Evolutionary conservation across 768 basidiomycete genomes (phyloP).

Genomic region (Polyporus arcularius): DNA sequence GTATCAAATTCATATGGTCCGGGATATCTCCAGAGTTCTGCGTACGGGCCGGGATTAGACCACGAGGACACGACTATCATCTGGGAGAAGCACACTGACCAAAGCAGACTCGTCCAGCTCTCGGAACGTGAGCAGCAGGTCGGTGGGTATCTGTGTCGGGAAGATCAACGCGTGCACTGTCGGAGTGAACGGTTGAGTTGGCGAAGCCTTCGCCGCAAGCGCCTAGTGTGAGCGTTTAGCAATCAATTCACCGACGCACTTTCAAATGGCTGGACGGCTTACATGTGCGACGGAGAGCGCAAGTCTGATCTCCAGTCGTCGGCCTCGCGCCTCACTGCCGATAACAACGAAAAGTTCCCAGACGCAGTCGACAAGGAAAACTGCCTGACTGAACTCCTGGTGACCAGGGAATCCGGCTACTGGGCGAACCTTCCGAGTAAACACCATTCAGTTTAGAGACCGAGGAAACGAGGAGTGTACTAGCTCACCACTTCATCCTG

Average conservation of each 20-base stretch:
- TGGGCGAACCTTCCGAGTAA: constrained; percentile 42
- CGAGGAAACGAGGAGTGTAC: not conserved
- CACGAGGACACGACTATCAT: not conserved
- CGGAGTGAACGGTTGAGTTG: constrained; percentile 65
- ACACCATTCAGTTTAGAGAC: no score
- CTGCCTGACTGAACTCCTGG: constrained; percentile 40
- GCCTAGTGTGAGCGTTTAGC: constrained; percentile 38
- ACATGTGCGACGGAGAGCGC: constrained; percentile 64
- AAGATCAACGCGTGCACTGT: constrained; percentile 73
- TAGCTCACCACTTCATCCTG: constrained; percentile 43
- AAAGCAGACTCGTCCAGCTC: constrained; percentile 63
- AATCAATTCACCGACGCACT: not conserved
- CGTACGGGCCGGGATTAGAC: not conserved
- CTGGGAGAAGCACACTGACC: constrained; percentile 39
- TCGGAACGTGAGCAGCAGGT: constrained; percentile 67
- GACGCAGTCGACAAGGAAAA: constrained; percentile 72
- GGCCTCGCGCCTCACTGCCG: constrained; percentile 62
- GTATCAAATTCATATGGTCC: constrained; percentile 78
- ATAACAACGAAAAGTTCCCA: constrained; percentile 83
- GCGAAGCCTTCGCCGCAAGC: constrained; percentile 52
- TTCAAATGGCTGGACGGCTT: constrained; percentile 11
- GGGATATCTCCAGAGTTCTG: constrained; percentile 52
- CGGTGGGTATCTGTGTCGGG: constrained; percentile 73
- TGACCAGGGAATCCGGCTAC: constrained; percentile 47
- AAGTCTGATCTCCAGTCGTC: constrained; percentile 59